Evolutionary conservation across 345 rosid species (phyloP).

Genomic region (Moringa oleifera): DNA sequence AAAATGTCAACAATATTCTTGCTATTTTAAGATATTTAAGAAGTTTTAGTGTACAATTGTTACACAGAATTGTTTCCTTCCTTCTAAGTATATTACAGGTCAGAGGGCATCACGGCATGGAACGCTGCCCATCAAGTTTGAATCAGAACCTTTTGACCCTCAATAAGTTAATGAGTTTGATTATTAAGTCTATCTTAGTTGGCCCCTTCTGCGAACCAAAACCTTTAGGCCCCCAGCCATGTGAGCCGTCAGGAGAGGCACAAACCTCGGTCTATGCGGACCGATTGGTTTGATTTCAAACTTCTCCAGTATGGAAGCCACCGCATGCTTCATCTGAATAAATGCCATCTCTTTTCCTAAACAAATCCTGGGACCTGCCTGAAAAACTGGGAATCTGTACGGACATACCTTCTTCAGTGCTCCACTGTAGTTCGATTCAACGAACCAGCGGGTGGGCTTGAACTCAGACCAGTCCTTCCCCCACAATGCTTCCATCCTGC

Average conservation of each 20-base stretch:
- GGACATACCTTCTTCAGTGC: conserved; percentile 44
- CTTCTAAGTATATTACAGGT: background rate
- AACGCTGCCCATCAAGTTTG: too few relatives aligned
- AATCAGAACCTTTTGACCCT: background rate
- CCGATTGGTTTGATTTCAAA: conserved; percentile 30
- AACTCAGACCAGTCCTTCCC: conserved; percentile 56
- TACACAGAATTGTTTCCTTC: background rate
- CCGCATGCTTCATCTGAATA: conserved; percentile 57
- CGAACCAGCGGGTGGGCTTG: conserved; percentile 65
- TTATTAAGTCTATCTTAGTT: conserved; percentile 5
- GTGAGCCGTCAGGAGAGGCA: conserved; percentile 55
- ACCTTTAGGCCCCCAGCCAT: conserved; percentile 61
- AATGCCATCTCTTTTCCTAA: conserved; percentile 78
- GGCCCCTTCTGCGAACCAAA: conserved; percentile 32
- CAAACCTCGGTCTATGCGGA: conserved; percentile 27
- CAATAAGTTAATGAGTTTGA: background rate
- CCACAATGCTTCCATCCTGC: conserved; percentile 82
- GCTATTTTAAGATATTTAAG: background rate
- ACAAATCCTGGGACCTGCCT: conserved; percentile 77
- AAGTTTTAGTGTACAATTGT: background rate
- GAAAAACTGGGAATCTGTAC: conserved; percentile 58
- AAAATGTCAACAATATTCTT: background rate
- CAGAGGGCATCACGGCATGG: too few relatives aligned
- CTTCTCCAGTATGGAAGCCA: conserved; percentile 33
- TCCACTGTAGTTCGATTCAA: conserved; percentile 9